Percentiles rank a stretch among this genome's conserved stretches.
Conservation (phyloP, 2,329 filamentous ascomycete species). For the Ophioceras dolichostomum region DNA sequence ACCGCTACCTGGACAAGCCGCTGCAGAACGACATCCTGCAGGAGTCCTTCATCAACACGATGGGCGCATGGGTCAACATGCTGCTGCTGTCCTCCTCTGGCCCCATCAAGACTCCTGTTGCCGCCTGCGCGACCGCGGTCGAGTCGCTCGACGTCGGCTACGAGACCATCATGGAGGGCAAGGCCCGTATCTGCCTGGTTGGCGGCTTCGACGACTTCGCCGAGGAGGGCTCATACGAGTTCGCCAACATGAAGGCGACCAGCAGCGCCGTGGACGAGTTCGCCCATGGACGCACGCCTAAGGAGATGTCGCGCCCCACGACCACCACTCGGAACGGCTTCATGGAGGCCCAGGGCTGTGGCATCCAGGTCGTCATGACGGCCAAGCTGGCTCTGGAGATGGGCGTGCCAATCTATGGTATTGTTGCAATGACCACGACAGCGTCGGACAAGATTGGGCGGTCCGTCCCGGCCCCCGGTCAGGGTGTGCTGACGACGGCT, state of each 20-base stretch:
- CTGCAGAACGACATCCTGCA: slow-evolving; percentile 98
- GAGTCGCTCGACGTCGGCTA: slow-evolving; percentile 97
- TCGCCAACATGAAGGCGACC: slow-evolving; percentile 99
- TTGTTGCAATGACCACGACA: slow-evolving; percentile 85
- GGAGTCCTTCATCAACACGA: slow-evolving; percentile 99
- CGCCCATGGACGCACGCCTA: slow-evolving; percentile 83
- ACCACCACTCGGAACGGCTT: slow-evolving; percentile 96
- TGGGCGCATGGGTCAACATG: slow-evolving; percentile 99
- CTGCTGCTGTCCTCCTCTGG: slow-evolving; percentile 86
- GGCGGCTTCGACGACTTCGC: slow-evolving; percentile 99
- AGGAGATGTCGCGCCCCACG: slow-evolving; percentile 95
- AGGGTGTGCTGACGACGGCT: slow-evolving; percentile 92
- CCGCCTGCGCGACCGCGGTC: slow-evolving; percentile 92
- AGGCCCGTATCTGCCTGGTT: slow-evolving; percentile 93
- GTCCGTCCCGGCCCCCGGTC: slow-evolving; percentile 89
- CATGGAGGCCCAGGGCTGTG: slow-evolving; percentile 98
- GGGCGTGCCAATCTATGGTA: slow-evolving; percentile 95
- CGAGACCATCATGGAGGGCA: slow-evolving; percentile 96
- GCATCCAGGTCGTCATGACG: slow-evolving; percentile 98
- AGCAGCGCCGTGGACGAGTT: slow-evolving; percentile 97
- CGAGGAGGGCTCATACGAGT: slow-evolving; percentile 98
- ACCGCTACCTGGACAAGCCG: slow-evolving; percentile 91
- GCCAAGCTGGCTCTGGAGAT: slow-evolving; percentile 92
- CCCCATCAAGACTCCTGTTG: slow-evolving; percentile 96
- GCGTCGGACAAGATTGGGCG: slow-evolving; percentile 99